Percentiles rank a stretch among this genome's conserved stretches.
phyloP scores from a whole-genome alignment of 2,329 filamentous ascomycete species.

The Blastomyces parvus region DNA sequence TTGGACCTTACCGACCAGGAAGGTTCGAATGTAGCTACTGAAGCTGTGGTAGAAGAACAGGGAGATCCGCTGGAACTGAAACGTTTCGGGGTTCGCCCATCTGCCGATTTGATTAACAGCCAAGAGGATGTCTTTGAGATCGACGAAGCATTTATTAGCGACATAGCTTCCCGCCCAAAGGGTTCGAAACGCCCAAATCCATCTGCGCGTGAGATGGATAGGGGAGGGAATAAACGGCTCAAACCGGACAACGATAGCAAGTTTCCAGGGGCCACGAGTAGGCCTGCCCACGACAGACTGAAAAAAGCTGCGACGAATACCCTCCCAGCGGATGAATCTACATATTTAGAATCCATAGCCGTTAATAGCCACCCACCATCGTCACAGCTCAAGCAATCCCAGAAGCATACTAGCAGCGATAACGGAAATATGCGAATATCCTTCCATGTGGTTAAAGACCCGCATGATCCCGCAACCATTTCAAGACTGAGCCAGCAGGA shows the following conservation, averaged over 20 bases:
- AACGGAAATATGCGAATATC: conserved; percentile 42
- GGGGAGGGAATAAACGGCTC: conserved; percentile 10
- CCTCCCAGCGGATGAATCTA: not conserved
- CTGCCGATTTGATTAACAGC: conserved; percentile 18
- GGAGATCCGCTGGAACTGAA: conserved; percentile 22
- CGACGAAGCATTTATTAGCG: conserved; percentile 23
- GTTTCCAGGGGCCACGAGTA: not conserved
- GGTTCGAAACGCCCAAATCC: conserved; percentile 15
- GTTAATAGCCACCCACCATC: conserved; percentile 17
- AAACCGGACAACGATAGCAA: conserved; percentile 4
- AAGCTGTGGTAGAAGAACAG: conserved; percentile 6
- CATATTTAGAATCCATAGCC: not conserved
- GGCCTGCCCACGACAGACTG: not conserved
- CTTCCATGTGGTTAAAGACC: conserved; percentile 71
- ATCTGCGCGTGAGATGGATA: not conserved
- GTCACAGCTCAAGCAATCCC: conserved; percentile 20
- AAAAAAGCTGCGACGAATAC: too few relatives aligned
- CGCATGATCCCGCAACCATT: conserved; percentile 54
- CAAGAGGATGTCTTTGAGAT: conserved; percentile 29
- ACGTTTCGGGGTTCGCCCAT: conserved; percentile 22
- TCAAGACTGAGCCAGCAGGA: conserved; percentile 58
- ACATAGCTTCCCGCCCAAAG: conserved; percentile 19
- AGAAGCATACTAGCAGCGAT: conserved; percentile 23
- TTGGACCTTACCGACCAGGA: not conserved
- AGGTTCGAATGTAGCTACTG: not conserved